These are phyloP conservation scores for Neonectria sp. DNA, from an alignment of 2,329 filamentous ascomycete genomes.

Conservation along the genomic window DNA sequence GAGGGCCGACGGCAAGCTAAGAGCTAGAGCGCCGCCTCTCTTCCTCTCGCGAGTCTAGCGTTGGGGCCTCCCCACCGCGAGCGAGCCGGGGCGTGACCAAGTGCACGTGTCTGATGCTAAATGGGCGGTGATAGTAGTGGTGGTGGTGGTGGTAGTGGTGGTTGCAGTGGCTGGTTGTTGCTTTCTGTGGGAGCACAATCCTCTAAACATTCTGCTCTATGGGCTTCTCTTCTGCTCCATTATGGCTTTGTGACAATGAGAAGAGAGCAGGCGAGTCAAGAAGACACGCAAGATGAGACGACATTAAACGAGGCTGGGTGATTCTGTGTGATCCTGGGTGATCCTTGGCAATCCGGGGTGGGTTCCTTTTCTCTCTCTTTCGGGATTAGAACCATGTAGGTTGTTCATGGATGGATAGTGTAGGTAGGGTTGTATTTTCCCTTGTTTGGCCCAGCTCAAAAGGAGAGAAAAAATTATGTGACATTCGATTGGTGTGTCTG, in stretches of 20 bases:
- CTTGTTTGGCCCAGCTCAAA: constrained; percentile 35
- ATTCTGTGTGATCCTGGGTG: constrained; percentile 12
- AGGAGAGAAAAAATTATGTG: constrained; percentile 35
- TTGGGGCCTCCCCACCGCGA: constrained; percentile 37
- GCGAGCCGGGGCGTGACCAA: constrained; percentile 35
- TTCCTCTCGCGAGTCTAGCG: constrained; percentile 43
- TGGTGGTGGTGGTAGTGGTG: constrained; percentile 18
- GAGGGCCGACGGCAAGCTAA: constrained; percentile 49
- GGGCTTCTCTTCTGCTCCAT: background rate
- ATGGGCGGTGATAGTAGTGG: constrained; percentile 44
- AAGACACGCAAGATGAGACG: constrained; percentile 9
- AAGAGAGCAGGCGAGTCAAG: constrained; percentile 7
- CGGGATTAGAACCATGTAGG: constrained; percentile 41
- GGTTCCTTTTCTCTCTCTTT: constrained; percentile 29
- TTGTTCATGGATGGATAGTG: constrained; percentile 21
- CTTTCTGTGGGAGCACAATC: constrained; percentile 1
- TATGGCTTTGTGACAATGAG: background rate
- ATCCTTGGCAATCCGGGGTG: constrained; percentile 22
- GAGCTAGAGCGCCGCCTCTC: constrained; percentile 35
- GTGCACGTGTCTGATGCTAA: constrained; percentile 55
- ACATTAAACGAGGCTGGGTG: constrained; percentile 19
- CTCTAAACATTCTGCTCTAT: background rate
- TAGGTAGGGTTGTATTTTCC: constrained; percentile 33
- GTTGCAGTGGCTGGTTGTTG: background rate
- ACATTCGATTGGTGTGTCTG: constrained; percentile 50